Base-by-base conservation (phyloP, 163 green algal genomes). In the Trebouxia gelatinosa region DNA sequence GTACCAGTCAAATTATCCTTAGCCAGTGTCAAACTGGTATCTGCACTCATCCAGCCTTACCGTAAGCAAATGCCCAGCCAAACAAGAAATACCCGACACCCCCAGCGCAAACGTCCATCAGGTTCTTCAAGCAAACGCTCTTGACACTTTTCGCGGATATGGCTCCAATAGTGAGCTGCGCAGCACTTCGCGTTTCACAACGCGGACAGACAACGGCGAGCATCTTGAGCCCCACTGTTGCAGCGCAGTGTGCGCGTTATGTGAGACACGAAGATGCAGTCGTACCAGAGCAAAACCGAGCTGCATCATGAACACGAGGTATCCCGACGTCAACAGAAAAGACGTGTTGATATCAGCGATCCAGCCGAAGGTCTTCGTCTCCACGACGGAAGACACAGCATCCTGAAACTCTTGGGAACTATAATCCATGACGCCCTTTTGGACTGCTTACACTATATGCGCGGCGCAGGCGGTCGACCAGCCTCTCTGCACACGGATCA, bases 121-220 rank as follows among this genome's bases (percentile, higher is more conserved):
- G 72, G 76, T 90, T 91, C 61, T 90, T 83, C 26, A 91, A 50
- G 76, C 87, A 88, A 21, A 91, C 85, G 70, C 84, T 85, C 78
- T 89, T 90, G 70, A 83, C 85, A 57, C 85, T 88, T 70, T 87
- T 89, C 70, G 84, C 79, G 50, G 80, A 83, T 7, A 90, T 82
- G 23, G 50, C 78, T 72, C 87, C 87, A 62, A 85, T 81, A 43
- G 84, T 90, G 6, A 91, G 82, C 87, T 82, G 78, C 68, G n/a
- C n/a, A n/a, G n/a, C n/a, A n/a, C n/a, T n/a, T n/a, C n/a, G n/a
- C n/a, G n/a, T n/a, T n/a, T n/a, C n/a, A n/a, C n/a, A n/a, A n/a
- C n/a, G n/a, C n/a, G n/a, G n/a, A n/a, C n/a, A n/a, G 1, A 40
- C n/a, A 67, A 67, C 2, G 16, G 2, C 1, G 16, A 3, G 34